Base-by-base conservation (phyloP, 768 basidiomycete species). In the Termitomyces eurrhizus region DNA sequence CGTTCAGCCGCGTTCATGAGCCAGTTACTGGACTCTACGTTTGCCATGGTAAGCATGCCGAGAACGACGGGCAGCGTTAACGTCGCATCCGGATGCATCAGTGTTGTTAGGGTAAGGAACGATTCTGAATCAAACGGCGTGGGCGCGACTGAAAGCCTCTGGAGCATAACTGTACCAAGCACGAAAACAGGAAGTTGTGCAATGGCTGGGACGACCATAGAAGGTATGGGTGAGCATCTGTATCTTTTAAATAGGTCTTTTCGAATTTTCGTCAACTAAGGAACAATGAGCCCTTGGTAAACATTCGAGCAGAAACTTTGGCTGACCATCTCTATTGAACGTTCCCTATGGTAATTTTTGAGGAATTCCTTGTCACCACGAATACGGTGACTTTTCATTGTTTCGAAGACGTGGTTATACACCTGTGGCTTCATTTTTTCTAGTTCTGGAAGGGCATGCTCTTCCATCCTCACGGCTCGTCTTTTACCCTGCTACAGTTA, bases 51-150 rank as follows among this genome's bases (percentile, higher is more conserved):
- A 44, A 91, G 69, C 50, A 92, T 70, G 7, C 92, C 92, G 24
- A 92, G 77, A 2, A 82, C 73, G 54, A 93, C 84, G 2, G 92
- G 92, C 1, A 93, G 70, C 13, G 82, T 74, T 67, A 81, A 81
- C 0, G 90, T 90, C 33, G 88, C 80, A 69, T 93, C 92, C 11
- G 87, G 77, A 68, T 88, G 86, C 12, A 84, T 76, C 52, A 93
- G 75, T 4, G 87, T 85, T 6, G 88, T 82, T 41, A 93, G 79
- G 0, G 89, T 88, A 41, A 91, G 69, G 73, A 93, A 90, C 7
- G 88, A 81, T 70, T 93, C 92, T 1, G 87, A 83, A 73, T 90
- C 89, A 62, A 93, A 81, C 9, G 85, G 88, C 13, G 89, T 88
- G 12, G 81, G 80, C 39, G 82, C 72, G 58, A 79, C 72, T 1